Conservation (phyloP, 164 flowering plant genomes). For the Platanus orientalis region DNA sequence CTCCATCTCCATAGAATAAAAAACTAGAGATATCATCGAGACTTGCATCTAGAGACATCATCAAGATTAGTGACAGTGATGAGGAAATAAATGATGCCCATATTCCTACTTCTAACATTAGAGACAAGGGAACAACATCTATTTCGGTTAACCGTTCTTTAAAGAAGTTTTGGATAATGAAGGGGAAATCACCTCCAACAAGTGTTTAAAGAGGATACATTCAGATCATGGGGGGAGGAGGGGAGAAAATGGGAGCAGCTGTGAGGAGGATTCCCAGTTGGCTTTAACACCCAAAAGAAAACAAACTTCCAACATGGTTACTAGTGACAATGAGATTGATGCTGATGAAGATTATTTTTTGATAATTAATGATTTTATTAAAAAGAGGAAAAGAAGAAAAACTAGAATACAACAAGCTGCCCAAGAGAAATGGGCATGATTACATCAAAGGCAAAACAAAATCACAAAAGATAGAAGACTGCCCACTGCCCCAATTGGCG, state of each 20-base stretch:
- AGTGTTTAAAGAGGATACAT: conserved; percentile 11
- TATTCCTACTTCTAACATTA: background rate
- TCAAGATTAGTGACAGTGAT: conserved; percentile 43
- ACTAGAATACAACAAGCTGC: no score
- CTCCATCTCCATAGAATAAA: no score
- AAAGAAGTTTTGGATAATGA: conserved; percentile 4
- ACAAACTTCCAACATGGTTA: conserved; percentile 28
- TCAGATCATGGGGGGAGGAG: conserved; percentile 1
- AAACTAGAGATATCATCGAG: no score
- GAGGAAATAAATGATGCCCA: conserved; percentile 25
- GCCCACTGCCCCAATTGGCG: no score
- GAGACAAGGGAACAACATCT: background rate
- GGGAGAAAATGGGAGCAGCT: conserved; percentile 11
- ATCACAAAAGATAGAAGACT: no score
- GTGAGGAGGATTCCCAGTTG: conserved; percentile 7
- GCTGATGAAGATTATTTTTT: conserved; percentile 48
- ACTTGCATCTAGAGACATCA: conserved; percentile 21
- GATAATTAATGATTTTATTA: no score
- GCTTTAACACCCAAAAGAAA: conserved; percentile 33
- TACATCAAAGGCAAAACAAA: no score
- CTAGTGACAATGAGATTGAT: conserved; percentile 41
- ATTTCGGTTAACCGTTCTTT: background rate
- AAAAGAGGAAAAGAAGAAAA: no score
- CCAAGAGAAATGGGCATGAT: no score
- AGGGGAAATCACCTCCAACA: conserved; percentile 6